phyloP scores from a whole-genome alignment of 1,139 yeast species.

The Kurtzmaniella quercitrusa region DNA sequence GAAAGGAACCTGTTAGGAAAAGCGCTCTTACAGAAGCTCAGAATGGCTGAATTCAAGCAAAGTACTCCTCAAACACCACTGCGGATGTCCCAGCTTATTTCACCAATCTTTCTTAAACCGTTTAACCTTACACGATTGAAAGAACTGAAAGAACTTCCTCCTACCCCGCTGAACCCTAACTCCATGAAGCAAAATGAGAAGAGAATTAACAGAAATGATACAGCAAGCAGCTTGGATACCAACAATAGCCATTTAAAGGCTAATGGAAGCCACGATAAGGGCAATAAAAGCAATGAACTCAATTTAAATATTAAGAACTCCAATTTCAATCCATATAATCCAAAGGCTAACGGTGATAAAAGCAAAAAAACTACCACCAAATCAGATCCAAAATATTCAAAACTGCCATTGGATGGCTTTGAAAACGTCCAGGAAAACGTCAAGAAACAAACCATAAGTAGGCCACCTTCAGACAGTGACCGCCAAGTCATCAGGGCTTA shows the following conservation, averaged over 20 bases:
- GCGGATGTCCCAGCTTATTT: slow-evolving; percentile 12
- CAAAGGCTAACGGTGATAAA: too few relatives aligned
- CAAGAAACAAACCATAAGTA: background rate
- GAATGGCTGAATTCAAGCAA: background rate
- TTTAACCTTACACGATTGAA: slow-evolving; percentile 12
- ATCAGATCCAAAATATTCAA: background rate
- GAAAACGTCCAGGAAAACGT: background rate
- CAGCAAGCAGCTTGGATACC: slow-evolving; percentile 5
- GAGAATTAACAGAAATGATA: slow-evolving; percentile 3
- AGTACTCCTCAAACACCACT: background rate
- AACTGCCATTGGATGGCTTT: background rate
- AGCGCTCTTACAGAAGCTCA: background rate
- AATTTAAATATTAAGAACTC: too few relatives aligned
- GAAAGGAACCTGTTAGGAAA: slow-evolving; percentile 1
- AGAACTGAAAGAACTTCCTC: background rate
- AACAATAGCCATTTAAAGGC: too few relatives aligned
- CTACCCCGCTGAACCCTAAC: slow-evolving; percentile 2
- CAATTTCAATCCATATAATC: too few relatives aligned
- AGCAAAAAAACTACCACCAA: background rate
- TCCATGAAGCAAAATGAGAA: too few relatives aligned
- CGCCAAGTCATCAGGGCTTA: slow-evolving; percentile 23
- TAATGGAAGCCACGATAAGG: too few relatives aligned
- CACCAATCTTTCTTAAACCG: slow-evolving; percentile 33
- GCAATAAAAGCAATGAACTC: too few relatives aligned
- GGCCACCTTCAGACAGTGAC: background rate